phyloP scores from a whole-genome alignment of 225 moss, liverwort and hornwort genomes.

The Bryum argenteum region DNA sequence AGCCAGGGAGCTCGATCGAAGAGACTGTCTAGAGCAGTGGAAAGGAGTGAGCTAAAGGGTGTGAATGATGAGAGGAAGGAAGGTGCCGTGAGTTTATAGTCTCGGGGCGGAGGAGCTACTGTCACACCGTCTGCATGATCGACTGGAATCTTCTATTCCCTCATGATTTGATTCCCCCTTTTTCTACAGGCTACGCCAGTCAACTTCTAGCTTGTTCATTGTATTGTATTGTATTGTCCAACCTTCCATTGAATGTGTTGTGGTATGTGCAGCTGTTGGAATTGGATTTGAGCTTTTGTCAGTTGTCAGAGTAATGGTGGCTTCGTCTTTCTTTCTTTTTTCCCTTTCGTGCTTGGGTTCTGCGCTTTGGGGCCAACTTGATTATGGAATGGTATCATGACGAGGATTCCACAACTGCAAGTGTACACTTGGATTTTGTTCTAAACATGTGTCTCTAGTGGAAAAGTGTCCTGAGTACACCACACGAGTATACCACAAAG shows the following conservation, averaged over 20 bases:
- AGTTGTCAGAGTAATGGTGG: not conserved
- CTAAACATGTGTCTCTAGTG: no score
- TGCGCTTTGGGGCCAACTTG: no score
- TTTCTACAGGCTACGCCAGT: not conserved
- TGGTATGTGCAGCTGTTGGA: not conserved
- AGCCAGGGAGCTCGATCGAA: no score
- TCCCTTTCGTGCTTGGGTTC: no score
- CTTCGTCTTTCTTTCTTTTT: no score
- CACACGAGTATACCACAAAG: no score
- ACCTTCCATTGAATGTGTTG: not conserved
- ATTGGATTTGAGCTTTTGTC: not conserved
- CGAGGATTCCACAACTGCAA: no score
- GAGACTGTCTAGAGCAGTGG: no score
- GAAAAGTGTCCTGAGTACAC: no score
- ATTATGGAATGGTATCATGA: no score
- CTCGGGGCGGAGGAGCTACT: not conserved
- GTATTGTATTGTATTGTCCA: no score
- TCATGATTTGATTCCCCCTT: not conserved
- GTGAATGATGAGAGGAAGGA: not conserved
- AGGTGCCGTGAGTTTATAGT: not conserved
- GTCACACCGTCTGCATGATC: not conserved
- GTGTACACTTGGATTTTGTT: no score
- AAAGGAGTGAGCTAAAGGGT: not conserved
- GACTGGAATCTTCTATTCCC: not conserved
- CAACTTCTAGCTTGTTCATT: not conserved